These are phyloP conservation scores for Pulveroboletus sp. DNA, from an alignment of 768 basidiomycete species.

Conservation along the genomic window DNA sequence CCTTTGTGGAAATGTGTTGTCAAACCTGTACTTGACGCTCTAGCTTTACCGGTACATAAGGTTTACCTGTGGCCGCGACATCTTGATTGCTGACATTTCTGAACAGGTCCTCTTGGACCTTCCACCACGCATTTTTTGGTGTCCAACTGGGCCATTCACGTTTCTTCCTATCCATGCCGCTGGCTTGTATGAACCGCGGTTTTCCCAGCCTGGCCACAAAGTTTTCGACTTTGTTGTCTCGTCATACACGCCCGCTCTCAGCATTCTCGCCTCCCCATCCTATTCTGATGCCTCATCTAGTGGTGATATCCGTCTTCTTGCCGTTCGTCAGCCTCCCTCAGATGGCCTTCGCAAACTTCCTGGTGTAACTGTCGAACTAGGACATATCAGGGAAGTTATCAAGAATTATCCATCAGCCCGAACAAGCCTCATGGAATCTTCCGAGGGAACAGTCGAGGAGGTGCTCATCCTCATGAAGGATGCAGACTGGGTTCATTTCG, in stretches of 20 bases:
- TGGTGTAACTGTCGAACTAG: constrained; percentile 12
- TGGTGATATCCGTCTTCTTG: constrained; percentile 1
- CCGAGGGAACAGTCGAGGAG: too few relatives aligned
- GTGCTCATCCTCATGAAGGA: too few relatives aligned
- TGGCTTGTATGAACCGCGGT: neutral
- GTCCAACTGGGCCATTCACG: neutral
- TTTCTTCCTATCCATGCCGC: neutral
- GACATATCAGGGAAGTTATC: constrained; percentile 10
- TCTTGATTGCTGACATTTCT: too few relatives aligned
- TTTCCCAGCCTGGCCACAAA: neutral
- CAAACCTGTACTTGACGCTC: neutral
- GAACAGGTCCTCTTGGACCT: too few relatives aligned
- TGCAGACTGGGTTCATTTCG: neutral
- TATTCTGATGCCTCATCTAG: neutral
- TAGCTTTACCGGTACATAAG: neutral
- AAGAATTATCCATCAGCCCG: too few relatives aligned
- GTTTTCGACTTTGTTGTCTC: neutral
- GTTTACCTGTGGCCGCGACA: too few relatives aligned
- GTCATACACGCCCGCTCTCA: too few relatives aligned
- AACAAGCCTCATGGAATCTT: too few relatives aligned
- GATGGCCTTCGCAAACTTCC: constrained; percentile 3
- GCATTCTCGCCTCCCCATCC: constrained; percentile 3
- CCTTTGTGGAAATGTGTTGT: neutral
- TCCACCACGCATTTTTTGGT: neutral
- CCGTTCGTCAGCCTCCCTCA: constrained; percentile 12